Evolutionary conservation across 768 basidiomycete species (phyloP).

Genomic region (Russula brevipes): DNA sequence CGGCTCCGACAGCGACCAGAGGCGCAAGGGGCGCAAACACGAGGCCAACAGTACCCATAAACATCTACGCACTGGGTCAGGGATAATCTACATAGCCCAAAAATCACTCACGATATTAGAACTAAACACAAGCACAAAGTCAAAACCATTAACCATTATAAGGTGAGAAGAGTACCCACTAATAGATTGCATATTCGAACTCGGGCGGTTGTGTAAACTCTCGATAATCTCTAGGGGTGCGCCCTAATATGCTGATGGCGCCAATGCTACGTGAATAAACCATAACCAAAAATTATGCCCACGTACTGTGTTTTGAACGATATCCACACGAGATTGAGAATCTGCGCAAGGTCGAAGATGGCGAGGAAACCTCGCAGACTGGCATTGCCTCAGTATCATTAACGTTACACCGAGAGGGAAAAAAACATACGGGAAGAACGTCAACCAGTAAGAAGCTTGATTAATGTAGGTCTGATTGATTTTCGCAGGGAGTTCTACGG

Average conservation of each 20-base stretch:
- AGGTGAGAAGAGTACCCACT: slow-evolving; percentile 43
- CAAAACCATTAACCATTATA: background rate
- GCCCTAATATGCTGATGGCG: slow-evolving; percentile 60
- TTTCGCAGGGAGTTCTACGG: slow-evolving; percentile 56
- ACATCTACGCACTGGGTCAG: slow-evolving; percentile 44
- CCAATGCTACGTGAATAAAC: slow-evolving; percentile 10
- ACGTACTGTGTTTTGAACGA: slow-evolving; percentile 78
- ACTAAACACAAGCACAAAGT: slow-evolving; percentile 30
- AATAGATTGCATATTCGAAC: slow-evolving; percentile 85
- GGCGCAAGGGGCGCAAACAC: slow-evolving; percentile 95
- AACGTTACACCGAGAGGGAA: background rate
- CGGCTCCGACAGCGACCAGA: slow-evolving; percentile 76
- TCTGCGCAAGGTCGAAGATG: slow-evolving; percentile 93
- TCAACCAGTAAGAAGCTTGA: slow-evolving; percentile 89
- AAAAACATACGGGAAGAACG: slow-evolving; percentile 80
- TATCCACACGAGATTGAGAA: slow-evolving; percentile 82
- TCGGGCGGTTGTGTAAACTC: slow-evolving; percentile 87
- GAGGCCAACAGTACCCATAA: slow-evolving; percentile 89
- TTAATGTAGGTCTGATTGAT: slow-evolving; percentile 89
- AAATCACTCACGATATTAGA: slow-evolving; percentile 50
- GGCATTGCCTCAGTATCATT: slow-evolving; percentile 13
- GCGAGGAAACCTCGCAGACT: slow-evolving; percentile 92
- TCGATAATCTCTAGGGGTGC: slow-evolving; percentile 84
- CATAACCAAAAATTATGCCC: background rate
- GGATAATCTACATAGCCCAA: slow-evolving; percentile 11